These are phyloP conservation scores for Cucurbitaria berberidis DNA, from an alignment of 2,329 filamentous ascomycete species.

Conservation along the genomic window DNA sequence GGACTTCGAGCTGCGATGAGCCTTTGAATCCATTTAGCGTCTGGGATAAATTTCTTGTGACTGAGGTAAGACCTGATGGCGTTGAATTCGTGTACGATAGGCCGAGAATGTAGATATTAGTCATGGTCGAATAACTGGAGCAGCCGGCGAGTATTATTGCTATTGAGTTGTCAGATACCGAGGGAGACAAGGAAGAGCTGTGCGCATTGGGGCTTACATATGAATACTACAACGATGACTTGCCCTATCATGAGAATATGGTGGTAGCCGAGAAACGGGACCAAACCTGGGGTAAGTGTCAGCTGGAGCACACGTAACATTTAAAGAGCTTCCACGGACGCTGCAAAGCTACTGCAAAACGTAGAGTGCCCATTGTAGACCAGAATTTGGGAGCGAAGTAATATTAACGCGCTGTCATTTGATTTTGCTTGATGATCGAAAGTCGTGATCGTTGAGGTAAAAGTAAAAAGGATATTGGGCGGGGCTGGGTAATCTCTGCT, in stretches of 20 bases:
- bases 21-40: constrained; percentile 86
- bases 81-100: constrained; percentile 87
- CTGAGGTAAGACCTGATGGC: constrained; percentile 78
- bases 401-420: not conserved
- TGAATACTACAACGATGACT: constrained; percentile 82
- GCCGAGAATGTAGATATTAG: constrained; percentile 89
- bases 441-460: not conserved
- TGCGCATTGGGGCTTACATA: constrained; percentile 67
- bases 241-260: constrained; percentile 95
- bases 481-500: not conserved
- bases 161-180: constrained; percentile 48
- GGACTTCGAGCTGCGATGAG: constrained; percentile 76
- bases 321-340: not conserved
- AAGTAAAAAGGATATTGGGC: not conserved
- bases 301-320: not conserved
- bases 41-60: constrained; percentile 79
- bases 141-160: constrained; percentile 89
- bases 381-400: not conserved
- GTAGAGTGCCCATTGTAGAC: not conserved
- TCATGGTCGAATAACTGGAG: constrained; percentile 89
- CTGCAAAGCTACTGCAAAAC: not conserved
- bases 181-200: not conserved
- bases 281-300: constrained; percentile 49
- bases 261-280: constrained; percentile 67
- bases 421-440: not conserved